Evolutionary conservation across 805 yeast genomes (phyloP).

Genomic region (Candida argentea): DNA sequence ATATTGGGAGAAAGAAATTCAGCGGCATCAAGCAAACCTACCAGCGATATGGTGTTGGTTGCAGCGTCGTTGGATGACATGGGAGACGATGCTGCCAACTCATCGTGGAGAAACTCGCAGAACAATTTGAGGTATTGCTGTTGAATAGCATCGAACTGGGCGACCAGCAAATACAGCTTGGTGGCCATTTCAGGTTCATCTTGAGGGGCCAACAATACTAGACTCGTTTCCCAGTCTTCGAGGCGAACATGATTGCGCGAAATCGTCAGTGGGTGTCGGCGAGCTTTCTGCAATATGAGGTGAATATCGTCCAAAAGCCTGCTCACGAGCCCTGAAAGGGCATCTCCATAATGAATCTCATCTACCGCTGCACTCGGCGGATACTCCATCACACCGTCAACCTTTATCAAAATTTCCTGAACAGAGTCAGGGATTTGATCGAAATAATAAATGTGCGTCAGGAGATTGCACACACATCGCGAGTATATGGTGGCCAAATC

Average conservation of each 20-base stretch:
- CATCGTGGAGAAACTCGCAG: slow-evolving; percentile 23
- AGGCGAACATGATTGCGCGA: slow-evolving; percentile 33
- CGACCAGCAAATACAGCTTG: slow-evolving; percentile 9
- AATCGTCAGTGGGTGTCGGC: slow-evolving; percentile 24
- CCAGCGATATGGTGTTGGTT: background rate
- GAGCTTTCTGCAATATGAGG: slow-evolving; percentile 20
- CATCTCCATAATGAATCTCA: slow-evolving; percentile 5
- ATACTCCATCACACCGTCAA: slow-evolving; percentile 20
- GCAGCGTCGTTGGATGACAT: background rate
- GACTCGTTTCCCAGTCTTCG: slow-evolving; percentile 35
- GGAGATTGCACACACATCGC: slow-evolving; percentile 55
- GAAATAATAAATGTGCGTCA: slow-evolving; percentile 72
- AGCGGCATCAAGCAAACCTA: background rate
- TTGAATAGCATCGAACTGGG: slow-evolving; percentile 25
- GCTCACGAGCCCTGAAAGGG: slow-evolving; percentile 12
- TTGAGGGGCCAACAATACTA: slow-evolving; percentile 18
- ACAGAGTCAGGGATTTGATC: slow-evolving; percentile 82
- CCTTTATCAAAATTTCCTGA: slow-evolving; percentile 47
- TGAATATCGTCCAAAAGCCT: slow-evolving; percentile 23
- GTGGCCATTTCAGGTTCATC: slow-evolving; percentile 7
- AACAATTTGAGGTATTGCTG: slow-evolving; percentile 29
- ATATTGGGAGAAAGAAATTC: slow-evolving; percentile 28
- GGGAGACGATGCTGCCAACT: slow-evolving; percentile 9
- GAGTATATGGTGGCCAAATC: slow-evolving; percentile 36
- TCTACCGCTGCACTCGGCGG: slow-evolving; percentile 4